Evolutionary conservation across 805 yeast species (phyloP).

Genomic region (Diddensiella santjacobensis): DNA sequence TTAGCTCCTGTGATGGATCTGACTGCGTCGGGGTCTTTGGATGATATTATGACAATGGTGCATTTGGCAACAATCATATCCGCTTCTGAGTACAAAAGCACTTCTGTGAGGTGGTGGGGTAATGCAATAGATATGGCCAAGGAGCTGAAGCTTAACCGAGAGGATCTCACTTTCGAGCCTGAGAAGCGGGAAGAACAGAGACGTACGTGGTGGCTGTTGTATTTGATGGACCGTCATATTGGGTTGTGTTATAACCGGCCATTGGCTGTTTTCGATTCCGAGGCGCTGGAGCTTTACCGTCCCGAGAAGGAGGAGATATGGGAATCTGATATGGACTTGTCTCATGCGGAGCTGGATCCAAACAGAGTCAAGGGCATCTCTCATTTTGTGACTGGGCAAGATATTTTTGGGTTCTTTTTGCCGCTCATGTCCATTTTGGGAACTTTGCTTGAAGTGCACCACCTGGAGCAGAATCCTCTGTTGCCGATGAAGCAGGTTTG

Average conservation of each 20-base stretch:
- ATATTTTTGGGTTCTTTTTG: slow-evolving; percentile 39
- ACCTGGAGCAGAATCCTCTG: slow-evolving; percentile 27
- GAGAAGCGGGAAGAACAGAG: slow-evolving; percentile 39
- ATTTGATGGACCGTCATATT: slow-evolving; percentile 39
- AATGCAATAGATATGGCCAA: slow-evolving; percentile 32
- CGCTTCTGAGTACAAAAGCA: slow-evolving; percentile 33
- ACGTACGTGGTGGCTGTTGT: slow-evolving; percentile 42
- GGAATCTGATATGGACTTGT: slow-evolving; percentile 28
- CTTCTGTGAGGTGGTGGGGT: slow-evolving; percentile 33
- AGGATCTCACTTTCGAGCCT: slow-evolving; percentile 21
- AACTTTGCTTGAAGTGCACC: slow-evolving; percentile 26
- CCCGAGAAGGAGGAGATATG: slow-evolving; percentile 38
- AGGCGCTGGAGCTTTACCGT: slow-evolving; percentile 30
- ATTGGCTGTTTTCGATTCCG: slow-evolving; percentile 33
- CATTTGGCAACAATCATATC: slow-evolving; percentile 32
- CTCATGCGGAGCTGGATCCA: slow-evolving; percentile 32
- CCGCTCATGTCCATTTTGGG: slow-evolving; percentile 37
- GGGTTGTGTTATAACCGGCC: slow-evolving; percentile 38
- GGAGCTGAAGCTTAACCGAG: slow-evolving; percentile 31
- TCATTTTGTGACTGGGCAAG: slow-evolving; percentile 30
- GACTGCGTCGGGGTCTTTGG: slow-evolving; percentile 26
- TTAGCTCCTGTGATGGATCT: slow-evolving; percentile 27
- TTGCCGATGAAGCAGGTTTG: slow-evolving; percentile 17
- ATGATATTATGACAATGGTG: slow-evolving; percentile 32
- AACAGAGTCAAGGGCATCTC: slow-evolving; percentile 28